Percentiles rank a stretch among this genome's conserved stretches.
Conservation (phyloP, 371 early-diverging fungal genomes). For the Mucor sp. region DNA sequence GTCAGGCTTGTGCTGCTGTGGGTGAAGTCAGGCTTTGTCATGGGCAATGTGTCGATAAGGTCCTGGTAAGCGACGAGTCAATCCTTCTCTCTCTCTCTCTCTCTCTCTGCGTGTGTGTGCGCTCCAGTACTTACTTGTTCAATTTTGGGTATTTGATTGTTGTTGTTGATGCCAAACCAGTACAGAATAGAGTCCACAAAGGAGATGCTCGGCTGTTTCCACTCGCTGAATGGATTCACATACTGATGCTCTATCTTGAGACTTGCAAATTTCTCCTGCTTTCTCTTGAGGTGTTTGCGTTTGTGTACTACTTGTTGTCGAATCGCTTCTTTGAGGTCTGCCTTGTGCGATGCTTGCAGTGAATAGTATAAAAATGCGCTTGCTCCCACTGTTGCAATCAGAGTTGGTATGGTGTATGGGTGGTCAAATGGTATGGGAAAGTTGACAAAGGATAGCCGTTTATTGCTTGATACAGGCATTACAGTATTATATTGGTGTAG, state of each 20-base stretch:
- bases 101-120: neutral
- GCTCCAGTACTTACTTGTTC: conserved; percentile 19
- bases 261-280: conserved; percentile 47
- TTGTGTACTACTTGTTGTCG: conserved; percentile 37
- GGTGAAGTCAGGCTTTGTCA: conserved; percentile 43
- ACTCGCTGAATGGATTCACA: conserved; percentile 68
- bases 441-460: conserved; percentile 46
- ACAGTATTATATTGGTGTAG: too few relatives aligned
- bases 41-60: conserved; percentile 34
- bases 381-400: conserved; percentile 40
- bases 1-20: conserved; percentile 43
- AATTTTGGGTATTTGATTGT: conserved; percentile 12
- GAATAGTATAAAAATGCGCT: conserved; percentile 50
- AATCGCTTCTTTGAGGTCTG: conserved; percentile 47
- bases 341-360: conserved; percentile 39
- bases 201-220: conserved; percentile 39
- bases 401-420: conserved; percentile 46
- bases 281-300: conserved; percentile 32
- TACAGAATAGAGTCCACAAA: conserved; percentile 50
- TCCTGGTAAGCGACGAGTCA: neutral
- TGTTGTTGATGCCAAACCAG: conserved; percentile 33
- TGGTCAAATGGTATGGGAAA: conserved; percentile 60
- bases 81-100: neutral
- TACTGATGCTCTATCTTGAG: conserved; percentile 57
- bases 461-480: conserved; percentile 20